Evolutionary conservation across 2,329 filamentous ascomycete genomes (phyloP).

Genomic region (Thielaviopsis punctulata): DNA sequence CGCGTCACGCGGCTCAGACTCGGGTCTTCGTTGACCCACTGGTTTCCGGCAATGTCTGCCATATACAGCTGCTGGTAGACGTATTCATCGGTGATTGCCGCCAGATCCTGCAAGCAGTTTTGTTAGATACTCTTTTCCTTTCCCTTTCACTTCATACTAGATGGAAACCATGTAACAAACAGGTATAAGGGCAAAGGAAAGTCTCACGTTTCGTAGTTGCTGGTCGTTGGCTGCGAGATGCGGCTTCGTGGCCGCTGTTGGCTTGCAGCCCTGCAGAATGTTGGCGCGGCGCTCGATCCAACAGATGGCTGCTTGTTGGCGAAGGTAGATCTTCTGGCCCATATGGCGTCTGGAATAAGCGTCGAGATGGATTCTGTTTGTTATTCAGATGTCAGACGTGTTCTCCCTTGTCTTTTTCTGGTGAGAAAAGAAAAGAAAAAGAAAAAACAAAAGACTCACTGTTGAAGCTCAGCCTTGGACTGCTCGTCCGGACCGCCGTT

Average conservation of each 20-base stretch:
- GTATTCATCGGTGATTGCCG: constrained; percentile 38
- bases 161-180: too few species aligned
- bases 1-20: constrained; percentile 37
- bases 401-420: too few species aligned
- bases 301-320: constrained; percentile 40
- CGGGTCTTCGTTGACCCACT: constrained; percentile 47
- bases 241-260: constrained; percentile 28
- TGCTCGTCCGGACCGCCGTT: constrained; percentile 41
- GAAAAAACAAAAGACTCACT: constrained; percentile 27
- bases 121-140: too few species aligned
- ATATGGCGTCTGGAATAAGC: constrained; percentile 44
- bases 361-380: constrained; percentile 39
- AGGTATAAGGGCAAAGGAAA: too few species aligned
- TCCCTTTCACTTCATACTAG: too few species aligned
- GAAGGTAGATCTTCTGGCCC: constrained; percentile 45
- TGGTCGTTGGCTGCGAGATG: constrained; percentile 37
- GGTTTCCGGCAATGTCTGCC: constrained; percentile 36
- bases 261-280: constrained; percentile 34
- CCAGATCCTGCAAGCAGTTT: constrained; percentile 40
- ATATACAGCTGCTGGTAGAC: constrained; percentile 38
- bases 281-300: constrained; percentile 39
- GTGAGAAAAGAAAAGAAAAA: background rate
- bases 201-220: constrained; percentile 38
- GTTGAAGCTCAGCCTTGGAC: constrained; percentile 42
- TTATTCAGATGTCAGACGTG: too few species aligned